Evolutionary conservation across 495 filamentous ascomycete species (phyloP), one percentile per base, ranked within the genome.

Genomic region (Cercophora scortea): DNA sequence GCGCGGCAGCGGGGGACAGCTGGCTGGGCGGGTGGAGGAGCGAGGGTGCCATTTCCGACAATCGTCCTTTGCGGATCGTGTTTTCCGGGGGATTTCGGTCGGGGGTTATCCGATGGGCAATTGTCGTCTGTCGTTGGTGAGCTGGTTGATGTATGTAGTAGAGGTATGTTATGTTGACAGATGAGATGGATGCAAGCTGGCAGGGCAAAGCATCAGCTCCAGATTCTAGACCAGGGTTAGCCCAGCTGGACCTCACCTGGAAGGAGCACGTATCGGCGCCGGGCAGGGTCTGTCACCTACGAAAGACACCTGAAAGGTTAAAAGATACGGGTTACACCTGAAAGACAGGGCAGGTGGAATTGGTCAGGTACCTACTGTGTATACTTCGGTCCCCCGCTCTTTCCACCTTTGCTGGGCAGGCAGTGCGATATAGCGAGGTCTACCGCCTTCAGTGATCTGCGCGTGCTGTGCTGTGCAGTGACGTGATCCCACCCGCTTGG

Each of bases 1-100:
- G 73, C 34, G 89, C 84, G 12, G 60, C 65, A 15, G 63, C 62
- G 6, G 75, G 77, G 9, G 74, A 61, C 35, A 79, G 69, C 55
- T 78, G 72, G 47, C 64, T 63, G 7, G 75, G 74, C 8, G 76
- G 70, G 42, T 74, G 71, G 42, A 79, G 65, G 10, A 79, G 61
- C 17, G 77, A 76, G 16, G 73, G 74, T 15, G 68, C 71, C 77
- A 80, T 80, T 25, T 25, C 25, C 25, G 25, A 25, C 25, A 25
- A 25, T 25, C 2, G 25, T 25, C 25, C 5, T 25, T 25, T 35
- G 8, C 35, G 6, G 11, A 50, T 42, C 48, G 48, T 40, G 33
- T 1, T 13, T 12, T 6, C 32, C 2, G 45, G 13, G 4, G 32
- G 15, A 9, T 47, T n/a, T 9, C 6, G 32, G n/a, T 18, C n/a